phyloP scores from a whole-genome alignment of 768 basidiomycete genomes.

The Xerocomus spinulosus region DNA sequence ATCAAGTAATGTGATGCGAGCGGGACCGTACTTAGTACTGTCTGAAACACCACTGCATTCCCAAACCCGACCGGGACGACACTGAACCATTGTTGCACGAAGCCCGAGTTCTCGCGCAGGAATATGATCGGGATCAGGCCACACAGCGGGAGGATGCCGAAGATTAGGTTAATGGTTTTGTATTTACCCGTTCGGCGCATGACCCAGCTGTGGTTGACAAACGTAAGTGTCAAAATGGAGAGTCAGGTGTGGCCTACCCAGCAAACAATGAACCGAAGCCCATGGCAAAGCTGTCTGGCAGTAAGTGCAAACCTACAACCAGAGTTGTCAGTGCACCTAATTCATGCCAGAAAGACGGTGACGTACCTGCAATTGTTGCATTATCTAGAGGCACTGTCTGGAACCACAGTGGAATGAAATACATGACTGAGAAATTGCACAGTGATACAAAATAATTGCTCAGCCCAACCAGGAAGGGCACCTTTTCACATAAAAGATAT shows the following conservation, averaged over 20 bases:
- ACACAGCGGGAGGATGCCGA: constrained; percentile 46
- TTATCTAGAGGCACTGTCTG: constrained; percentile 69
- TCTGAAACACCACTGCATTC: constrained; percentile 18
- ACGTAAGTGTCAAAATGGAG: no score
- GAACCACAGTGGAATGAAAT: constrained; percentile 79
- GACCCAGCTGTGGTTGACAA: constrained; percentile 31
- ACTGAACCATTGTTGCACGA: constrained; percentile 19
- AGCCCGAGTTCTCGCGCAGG: constrained; percentile 20
- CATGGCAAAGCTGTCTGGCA: constrained; percentile 49
- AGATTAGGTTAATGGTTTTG: constrained; percentile 42
- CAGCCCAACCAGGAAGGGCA: constrained; percentile 64
- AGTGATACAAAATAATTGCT: constrained; percentile 70
- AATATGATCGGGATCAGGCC: constrained; percentile 37
- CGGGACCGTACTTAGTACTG: constrained; percentile 11
- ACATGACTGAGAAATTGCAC: constrained; percentile 73
- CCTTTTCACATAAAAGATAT: constrained; percentile 55
- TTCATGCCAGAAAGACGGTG: background rate
- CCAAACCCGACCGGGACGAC: constrained; percentile 17
- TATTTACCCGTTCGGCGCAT: constrained; percentile 52
- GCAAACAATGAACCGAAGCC: constrained; percentile 49
- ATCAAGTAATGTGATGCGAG: background rate
- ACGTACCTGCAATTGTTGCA: constrained; percentile 58
- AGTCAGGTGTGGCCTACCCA: constrained; percentile 33
- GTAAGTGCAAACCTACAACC: constrained; percentile 39
- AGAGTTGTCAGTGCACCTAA: background rate